Evolutionary conservation across 2,329 filamentous ascomycete species (phyloP), one percentile per base, ranked within the genome.

Genomic region (Dactylellina leptospora): DNA sequence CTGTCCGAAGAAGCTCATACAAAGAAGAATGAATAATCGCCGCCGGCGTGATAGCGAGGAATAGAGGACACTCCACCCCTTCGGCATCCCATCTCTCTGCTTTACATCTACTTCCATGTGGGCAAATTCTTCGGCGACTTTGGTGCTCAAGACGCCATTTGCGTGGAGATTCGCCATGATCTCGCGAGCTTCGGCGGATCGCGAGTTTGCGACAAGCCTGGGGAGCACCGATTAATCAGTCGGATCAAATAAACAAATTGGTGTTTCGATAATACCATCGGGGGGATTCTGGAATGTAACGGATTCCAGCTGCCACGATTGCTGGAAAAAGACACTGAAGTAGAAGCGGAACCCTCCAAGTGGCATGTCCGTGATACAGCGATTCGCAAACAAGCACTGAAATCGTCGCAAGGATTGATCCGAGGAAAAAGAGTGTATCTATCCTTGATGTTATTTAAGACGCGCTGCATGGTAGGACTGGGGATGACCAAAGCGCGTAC

Each of bases 341-440:
- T 73, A 85, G 80, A 4, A 86, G 82, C 0, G 87, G 87, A n/a
- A 86, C 82, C 25, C 84, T 80, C 87, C 87, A 90, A 0, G 85
- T 51, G 58, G 74, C 9, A 30, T 78, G 74, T 9, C 81, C 81
- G 78, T 84, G 78, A 79, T 81, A 62, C 78, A 80, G n/a, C 11
- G 55, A 56, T 25, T 62, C 33, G 0, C 83, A 84, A 0, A 84
- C 82, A 78, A 84, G 85, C 1, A 82, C 82, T 9, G 84, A 83
- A 3, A 85, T 77, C 20, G 68, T 72, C 4, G 68, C 68, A 6
- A 72, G 59, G 2, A 72, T 63, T 2, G 84, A 84, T 3, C 85
- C 86, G 0, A 81, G 61, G 77, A 80, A 82, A 79, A 80, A 82
- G 55, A 81, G 80, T 54, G 80, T 81, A 74, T 82, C 64, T 62